These are phyloP conservation scores for Scopulariopsis brevicaulis DNA, from an alignment of 2,329 filamentous ascomycete genomes.

Conservation along the genomic window DNA sequence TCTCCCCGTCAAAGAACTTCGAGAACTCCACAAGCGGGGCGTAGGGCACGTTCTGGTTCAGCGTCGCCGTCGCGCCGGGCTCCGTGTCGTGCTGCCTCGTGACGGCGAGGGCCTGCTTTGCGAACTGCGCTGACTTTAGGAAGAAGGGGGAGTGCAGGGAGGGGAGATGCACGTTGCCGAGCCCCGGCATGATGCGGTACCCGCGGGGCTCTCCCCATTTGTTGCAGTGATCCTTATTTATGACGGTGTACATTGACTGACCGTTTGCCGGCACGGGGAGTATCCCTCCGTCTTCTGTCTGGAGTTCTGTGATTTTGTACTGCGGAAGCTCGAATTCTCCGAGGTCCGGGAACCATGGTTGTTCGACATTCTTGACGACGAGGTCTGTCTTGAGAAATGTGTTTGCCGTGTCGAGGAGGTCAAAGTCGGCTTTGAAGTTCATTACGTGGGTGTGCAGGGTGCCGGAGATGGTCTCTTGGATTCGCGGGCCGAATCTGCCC, in stretches of 20 bases:
- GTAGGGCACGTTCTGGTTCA: slow-evolving; percentile 23
- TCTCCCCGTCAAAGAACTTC: slow-evolving; percentile 23
- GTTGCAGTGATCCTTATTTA: slow-evolving; percentile 29
- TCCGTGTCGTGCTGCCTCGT: slow-evolving; percentile 31
- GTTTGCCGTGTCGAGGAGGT: slow-evolving; percentile 22
- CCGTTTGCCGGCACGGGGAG: slow-evolving; percentile 29
- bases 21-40: slow-evolving; percentile 33
- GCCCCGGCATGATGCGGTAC: slow-evolving; percentile 27
- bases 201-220: slow-evolving; percentile 32
- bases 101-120: slow-evolving; percentile 32
- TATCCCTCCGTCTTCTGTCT: slow-evolving; percentile 11
- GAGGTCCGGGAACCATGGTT: slow-evolving; percentile 24
- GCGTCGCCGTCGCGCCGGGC: slow-evolving; percentile 22
- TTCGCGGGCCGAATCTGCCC: slow-evolving; percentile 20
- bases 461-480: slow-evolving; percentile 20
- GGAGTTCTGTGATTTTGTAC: slow-evolving; percentile 11
- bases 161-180: slow-evolving; percentile 26
- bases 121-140: slow-evolving; percentile 25
- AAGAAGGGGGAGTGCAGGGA: slow-evolving; percentile 28
- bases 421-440: slow-evolving; percentile 27
- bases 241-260: slow-evolving; percentile 28
- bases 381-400: slow-evolving; percentile 20
- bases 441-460: slow-evolving; percentile 26
- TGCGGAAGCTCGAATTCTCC: slow-evolving; percentile 21
- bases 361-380: slow-evolving; percentile 16